Base-by-base conservation (phyloP, 192 early-diverging fungal genomes). In the Linnemannia zychae region DNA sequence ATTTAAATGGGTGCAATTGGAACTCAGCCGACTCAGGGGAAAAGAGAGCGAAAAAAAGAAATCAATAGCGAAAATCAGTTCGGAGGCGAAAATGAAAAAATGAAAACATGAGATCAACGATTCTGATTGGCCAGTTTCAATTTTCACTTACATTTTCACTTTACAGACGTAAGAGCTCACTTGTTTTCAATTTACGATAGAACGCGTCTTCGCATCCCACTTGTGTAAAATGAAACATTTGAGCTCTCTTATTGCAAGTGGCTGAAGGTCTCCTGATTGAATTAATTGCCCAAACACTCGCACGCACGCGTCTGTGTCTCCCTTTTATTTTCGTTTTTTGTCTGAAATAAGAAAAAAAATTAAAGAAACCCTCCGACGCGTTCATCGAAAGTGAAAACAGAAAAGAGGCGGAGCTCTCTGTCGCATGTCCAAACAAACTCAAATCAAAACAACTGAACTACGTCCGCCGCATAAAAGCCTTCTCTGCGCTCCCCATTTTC, bases 1-100 rank as follows among this genome's bases (percentile, higher is more conserved):
- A 71, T 72, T 69, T 80, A 74, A 73, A 74, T 20, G 57, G 63
- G 4, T 2, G 17, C 9, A 22, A 78, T 47, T 38, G 36, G 40
- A 75, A 17, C 63, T 60, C 74, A 44, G 37, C 31, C 0, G 37
- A 20, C 52, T 20, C 2, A 38, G 5, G 57, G 6, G 28, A 15
- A 11, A n/a, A 37, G 31, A 53, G 38, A 9, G 18, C 46, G 24
- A 31, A 20, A 44, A 75, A 66, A 31, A 7, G 44, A 24, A 37
- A 60, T 17, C 2, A 16, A 75, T 66, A 66, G 18, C 17, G n/a
- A 71, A 72, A 72, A 46, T 17, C 22, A 48, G 24, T 63, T 63
- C 31, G 24, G 28, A 28, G 24, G 57, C 15, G 28, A 49, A 63
- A 57, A 20, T 24, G 52, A 31, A n/a, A 28, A 63, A 63, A 63